Conservation (phyloP, 2,329 filamentous ascomycete species). For the Trichoderma breve region DNA sequence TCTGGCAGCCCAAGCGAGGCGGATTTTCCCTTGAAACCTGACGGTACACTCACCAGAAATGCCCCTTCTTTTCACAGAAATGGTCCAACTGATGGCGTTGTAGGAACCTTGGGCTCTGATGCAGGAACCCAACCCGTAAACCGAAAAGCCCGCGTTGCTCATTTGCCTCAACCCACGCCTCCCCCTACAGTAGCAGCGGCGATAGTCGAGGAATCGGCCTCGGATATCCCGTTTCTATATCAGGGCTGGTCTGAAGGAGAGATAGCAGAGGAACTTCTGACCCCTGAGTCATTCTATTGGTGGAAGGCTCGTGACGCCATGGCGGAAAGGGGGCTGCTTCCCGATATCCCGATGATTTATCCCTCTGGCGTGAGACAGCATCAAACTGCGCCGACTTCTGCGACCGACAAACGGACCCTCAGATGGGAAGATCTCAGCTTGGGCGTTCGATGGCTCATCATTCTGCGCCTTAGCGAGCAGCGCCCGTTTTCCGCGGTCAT, state of each 20-base stretch:
- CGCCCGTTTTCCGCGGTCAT: neutral
- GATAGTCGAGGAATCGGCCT: neutral
- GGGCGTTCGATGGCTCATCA: conserved; percentile 4
- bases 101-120: neutral
- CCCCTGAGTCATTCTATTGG: neutral
- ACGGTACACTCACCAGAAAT: neutral
- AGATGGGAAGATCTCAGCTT: conserved; percentile 3
- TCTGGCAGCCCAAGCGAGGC: neutral
- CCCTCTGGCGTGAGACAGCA: neutral
- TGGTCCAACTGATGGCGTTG: neutral
- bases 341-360: neutral
- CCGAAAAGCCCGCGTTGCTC: conserved; percentile 1
- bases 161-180: neutral
- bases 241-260: neutral
- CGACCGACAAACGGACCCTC: neutral
- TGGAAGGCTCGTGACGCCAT: neutral
- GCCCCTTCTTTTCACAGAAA: neutral
- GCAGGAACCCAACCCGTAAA: neutral
- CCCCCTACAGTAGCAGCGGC: neutral
- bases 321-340: neutral
- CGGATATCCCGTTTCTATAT: neutral
- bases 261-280: neutral
- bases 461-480: neutral
- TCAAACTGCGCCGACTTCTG: neutral
- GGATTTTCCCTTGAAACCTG: neutral